A percentile compares a stretch with the other conserved stretches of the same genome.
phyloP scores from a whole-genome alignment of 1,284 basidiomycete genomes.

The Ceratorhiza oryzae-sativae region DNA sequence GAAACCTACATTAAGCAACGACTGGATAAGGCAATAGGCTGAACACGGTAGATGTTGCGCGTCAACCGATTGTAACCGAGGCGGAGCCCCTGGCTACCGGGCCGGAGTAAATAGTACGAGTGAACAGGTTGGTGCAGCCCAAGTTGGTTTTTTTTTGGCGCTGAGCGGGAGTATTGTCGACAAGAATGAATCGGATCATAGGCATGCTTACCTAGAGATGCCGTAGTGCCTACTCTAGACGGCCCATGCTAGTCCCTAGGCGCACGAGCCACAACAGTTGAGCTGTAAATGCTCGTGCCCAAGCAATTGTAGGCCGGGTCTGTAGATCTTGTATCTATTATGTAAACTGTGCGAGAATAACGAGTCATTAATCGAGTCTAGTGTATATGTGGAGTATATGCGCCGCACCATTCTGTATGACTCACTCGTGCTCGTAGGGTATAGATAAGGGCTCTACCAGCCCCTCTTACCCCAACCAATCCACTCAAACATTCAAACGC shows the following conservation, averaged over 20 bases:
- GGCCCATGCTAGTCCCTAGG: background rate
- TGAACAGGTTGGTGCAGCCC: background rate
- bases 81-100: background rate
- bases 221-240: background rate
- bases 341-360: no score
- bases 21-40: conserved; percentile 3
- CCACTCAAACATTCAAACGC: no score
- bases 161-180: no score
- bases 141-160: background rate
- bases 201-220: background rate
- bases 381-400: no score
- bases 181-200: background rate
- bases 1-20: background rate
- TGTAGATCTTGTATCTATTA: no score
- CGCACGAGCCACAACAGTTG: background rate
- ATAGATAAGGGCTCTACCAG: no score
- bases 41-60: background rate
- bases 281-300: background rate
- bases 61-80: background rate
- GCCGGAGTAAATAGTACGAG: background rate
- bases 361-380: no score
- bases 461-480: no score
- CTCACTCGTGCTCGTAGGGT: no score
- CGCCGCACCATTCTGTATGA: no score
- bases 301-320: conserved; percentile 1